Evolutionary conservation across 805 yeast genomes (phyloP).

Genomic region (Candida arabinofermentans): DNA sequence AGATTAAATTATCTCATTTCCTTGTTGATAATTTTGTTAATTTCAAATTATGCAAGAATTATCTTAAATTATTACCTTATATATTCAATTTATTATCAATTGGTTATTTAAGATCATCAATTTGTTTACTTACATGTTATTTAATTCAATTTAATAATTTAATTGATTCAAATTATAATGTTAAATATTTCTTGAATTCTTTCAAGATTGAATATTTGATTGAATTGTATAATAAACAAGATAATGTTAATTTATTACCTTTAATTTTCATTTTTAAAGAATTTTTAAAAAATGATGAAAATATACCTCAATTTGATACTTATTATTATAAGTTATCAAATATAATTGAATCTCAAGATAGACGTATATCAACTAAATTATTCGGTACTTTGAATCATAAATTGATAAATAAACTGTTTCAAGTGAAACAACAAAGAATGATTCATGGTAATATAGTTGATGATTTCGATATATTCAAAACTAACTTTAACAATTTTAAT

Average conservation of each 20-base stretch:
- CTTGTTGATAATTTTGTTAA: constrained; percentile 19
- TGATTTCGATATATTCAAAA: constrained; percentile 1
- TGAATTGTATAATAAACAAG: constrained; percentile 20
- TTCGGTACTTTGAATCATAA: constrained; percentile 14
- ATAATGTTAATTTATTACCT: constrained; percentile 12
- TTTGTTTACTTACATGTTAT: constrained; percentile 19
- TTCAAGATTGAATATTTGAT: constrained; percentile 19
- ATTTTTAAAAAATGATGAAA: constrained; percentile 9
- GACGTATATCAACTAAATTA: constrained; percentile 3
- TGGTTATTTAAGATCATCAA: constrained; percentile 23
- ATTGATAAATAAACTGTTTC: background rate
- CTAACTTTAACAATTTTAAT: constrained; percentile 6
- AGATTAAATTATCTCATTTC: constrained; percentile 18
- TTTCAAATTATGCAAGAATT: constrained; percentile 18
- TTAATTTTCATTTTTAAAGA: constrained; percentile 14
- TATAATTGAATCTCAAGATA: constrained; percentile 10
- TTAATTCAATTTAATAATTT: constrained; percentile 12
- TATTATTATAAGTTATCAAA: constrained; percentile 15
- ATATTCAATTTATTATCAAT: constrained; percentile 25
- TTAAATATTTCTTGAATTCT: constrained; percentile 17
- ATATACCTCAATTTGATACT: constrained; percentile 15
- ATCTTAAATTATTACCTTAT: constrained; percentile 18
- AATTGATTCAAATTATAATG: constrained; percentile 19
- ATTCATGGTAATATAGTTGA: background rate
- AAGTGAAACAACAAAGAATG: background rate